A percentile compares a stretch with the other conserved stretches of the same genome.
phyloP scores from a whole-genome alignment of 106 monocot species.

The Dioscorea alata region DNA sequence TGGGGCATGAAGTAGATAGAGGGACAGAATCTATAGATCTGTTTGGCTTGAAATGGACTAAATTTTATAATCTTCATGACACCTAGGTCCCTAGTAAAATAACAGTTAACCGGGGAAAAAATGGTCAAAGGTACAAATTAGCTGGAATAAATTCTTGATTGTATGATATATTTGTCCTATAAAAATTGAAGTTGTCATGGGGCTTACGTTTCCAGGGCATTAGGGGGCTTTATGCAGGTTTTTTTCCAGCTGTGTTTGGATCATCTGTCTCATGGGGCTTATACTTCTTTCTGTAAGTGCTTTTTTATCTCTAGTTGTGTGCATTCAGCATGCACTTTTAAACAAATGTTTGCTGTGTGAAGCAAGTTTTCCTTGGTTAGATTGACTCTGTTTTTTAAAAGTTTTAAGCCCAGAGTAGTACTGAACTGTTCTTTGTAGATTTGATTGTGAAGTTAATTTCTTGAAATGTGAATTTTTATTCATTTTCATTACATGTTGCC shows the following conservation, averaged over 20 bases:
- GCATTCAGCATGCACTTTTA: no score
- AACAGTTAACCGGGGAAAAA: no score
- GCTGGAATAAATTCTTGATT: background rate
- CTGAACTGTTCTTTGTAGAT: no score
- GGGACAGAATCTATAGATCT: background rate
- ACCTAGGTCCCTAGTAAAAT: background rate
- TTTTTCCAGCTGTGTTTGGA: conserved; percentile 90
- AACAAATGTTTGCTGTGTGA: no score
- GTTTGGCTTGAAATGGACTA: background rate
- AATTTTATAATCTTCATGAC: background rate
- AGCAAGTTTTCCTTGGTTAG: no score
- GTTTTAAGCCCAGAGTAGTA: no score
- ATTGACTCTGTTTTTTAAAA: no score
- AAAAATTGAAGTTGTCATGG: background rate
- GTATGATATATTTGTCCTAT: background rate
- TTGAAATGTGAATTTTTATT: no score
- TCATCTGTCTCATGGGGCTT: conserved; percentile 92
- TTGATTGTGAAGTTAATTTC: no score
- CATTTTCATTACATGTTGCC: no score
- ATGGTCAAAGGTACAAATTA: background rate
- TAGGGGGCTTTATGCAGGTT: conserved; percentile 91
- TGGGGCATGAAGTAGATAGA: no score
- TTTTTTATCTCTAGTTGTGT: no score
- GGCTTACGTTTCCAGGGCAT: conserved; percentile 43
- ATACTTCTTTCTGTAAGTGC: conserved; percentile 92